These are phyloP conservation scores for Rutstroemia sydowiana DNA, from an alignment of 2,329 filamentous ascomycete species.

Conservation along the genomic window DNA sequence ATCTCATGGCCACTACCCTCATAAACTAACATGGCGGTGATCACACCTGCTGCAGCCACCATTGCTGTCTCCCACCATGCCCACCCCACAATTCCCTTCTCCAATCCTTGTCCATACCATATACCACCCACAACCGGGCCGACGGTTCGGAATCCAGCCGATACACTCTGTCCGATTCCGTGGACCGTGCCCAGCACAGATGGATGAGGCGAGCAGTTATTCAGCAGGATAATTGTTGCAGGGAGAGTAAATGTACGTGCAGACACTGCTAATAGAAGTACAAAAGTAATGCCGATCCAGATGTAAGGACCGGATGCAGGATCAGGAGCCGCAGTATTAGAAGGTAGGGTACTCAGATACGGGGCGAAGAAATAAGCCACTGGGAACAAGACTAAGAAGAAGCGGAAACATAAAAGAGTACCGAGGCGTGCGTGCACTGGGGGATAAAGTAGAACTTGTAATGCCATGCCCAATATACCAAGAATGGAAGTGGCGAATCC, in stretches of 20 bases:
- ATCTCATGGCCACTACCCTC: slow-evolving; percentile 7
- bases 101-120: slow-evolving; percentile 45
- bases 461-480: slow-evolving; percentile 58
- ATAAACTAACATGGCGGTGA: slow-evolving; percentile 7
- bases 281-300: slow-evolving; percentile 47
- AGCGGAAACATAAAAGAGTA: slow-evolving; percentile 58
- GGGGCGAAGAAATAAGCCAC: slow-evolving; percentile 61
- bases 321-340: slow-evolving; percentile 27
- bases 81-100: slow-evolving; percentile 45
- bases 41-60: not conserved
- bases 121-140: slow-evolving; percentile 48
- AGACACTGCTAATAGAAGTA: slow-evolving; percentile 49
- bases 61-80: slow-evolving; percentile 45
- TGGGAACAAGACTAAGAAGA: slow-evolving; percentile 59
- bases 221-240: slow-evolving; percentile 50
- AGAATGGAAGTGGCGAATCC: slow-evolving; percentile 64
- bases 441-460: slow-evolving; percentile 65
- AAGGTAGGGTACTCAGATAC: slow-evolving; percentile 48
- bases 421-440: slow-evolving; percentile 56
- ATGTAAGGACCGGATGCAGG: slow-evolving; percentile 40
- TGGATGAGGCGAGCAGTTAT: slow-evolving; percentile 51
- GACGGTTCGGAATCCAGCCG: slow-evolving; percentile 45
- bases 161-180: slow-evolving; percentile 49
- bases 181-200: slow-evolving; percentile 51
- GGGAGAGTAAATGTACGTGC: slow-evolving; percentile 54